Evolutionary conservation across 2,329 filamentous ascomycete genomes (phyloP).

Genomic region (Epichloe glyceriae): DNA sequence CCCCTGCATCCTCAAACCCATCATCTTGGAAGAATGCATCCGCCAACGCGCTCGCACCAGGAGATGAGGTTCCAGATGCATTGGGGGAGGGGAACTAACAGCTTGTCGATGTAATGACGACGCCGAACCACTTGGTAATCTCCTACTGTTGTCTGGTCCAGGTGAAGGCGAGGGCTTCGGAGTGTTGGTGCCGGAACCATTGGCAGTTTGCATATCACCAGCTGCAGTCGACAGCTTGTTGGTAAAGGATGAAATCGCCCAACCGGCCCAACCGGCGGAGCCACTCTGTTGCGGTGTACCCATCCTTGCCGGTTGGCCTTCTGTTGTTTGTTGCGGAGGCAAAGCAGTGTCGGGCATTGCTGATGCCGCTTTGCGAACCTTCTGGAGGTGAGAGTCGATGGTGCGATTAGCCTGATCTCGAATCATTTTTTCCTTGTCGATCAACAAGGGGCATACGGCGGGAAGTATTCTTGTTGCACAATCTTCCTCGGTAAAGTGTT

Average conservation of each 20-base stretch:
- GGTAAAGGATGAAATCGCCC: constrained; percentile 97
- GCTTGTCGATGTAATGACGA: constrained; percentile 49
- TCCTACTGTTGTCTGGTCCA: constrained; percentile 22
- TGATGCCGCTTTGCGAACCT: constrained; percentile 64
- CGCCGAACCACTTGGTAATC: constrained; percentile 34
- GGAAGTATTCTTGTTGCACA: constrained; percentile 75
- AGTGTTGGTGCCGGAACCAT: constrained; percentile 29
- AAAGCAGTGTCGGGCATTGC: constrained; percentile 70
- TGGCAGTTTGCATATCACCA: constrained; percentile 65
- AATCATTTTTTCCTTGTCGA: constrained; percentile 93
- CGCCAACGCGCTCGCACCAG: constrained; percentile 28
- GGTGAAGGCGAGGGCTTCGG: constrained; percentile 29
- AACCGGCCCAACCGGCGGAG: constrained; percentile 66
- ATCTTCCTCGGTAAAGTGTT: constrained; percentile 82
- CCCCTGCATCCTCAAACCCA: constrained; percentile 48
- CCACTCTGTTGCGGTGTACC: constrained; percentile 58
- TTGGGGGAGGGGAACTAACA: constrained; percentile 37
- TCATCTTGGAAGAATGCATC: constrained; percentile 42
- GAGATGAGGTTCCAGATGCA: constrained; percentile 35
- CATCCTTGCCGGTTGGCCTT: constrained; percentile 54
- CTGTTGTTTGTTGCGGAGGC: constrained; percentile 46
- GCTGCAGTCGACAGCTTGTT: constrained; percentile 79
- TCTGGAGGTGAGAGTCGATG: constrained; percentile 71
- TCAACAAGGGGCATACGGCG: constrained; percentile 65
- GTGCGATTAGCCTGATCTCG: constrained; percentile 87